Evolutionary conservation across 164 flowering plant species (phyloP).

Genomic region (Berberis thunbergii): DNA sequence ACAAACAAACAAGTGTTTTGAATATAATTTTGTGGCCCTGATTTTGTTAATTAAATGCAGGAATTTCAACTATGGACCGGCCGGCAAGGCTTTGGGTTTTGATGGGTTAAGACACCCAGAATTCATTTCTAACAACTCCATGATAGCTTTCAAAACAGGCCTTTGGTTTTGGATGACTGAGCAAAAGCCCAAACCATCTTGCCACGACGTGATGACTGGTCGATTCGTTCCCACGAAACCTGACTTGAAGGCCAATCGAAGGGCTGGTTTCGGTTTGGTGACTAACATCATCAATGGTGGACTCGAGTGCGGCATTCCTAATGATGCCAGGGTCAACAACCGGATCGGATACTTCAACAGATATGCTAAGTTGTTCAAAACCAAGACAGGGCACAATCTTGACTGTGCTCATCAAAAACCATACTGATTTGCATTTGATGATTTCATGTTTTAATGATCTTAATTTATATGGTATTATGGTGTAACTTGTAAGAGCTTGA

Average conservation of each 20-base stretch:
- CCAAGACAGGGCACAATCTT: slow-evolving; percentile 38
- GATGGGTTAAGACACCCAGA: slow-evolving; percentile 60
- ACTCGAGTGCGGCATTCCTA: slow-evolving; percentile 39
- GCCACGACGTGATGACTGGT: slow-evolving; percentile 65
- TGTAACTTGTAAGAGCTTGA: too few species aligned
- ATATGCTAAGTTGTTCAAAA: slow-evolving; percentile 36
- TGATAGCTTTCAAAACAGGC: slow-evolving; percentile 51
- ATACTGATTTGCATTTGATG: too few species aligned
- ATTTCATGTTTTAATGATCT: too few species aligned
- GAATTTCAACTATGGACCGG: slow-evolving; percentile 79
- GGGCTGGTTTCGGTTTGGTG: slow-evolving; percentile 47
- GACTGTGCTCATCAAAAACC: slow-evolving; percentile 47
- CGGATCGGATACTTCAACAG: slow-evolving; percentile 46
- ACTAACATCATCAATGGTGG: slow-evolving; percentile 68
- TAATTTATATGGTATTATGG: too few species aligned
- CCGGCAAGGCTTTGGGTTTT: slow-evolving; percentile 57
- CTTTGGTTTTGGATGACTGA: slow-evolving; percentile 85
- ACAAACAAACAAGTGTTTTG: too few species aligned
- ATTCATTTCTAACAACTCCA: slow-evolving; percentile 39
- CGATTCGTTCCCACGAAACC: slow-evolving; percentile 27
- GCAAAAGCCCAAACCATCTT: slow-evolving; percentile 55
- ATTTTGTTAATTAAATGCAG: slow-evolving; percentile 18
- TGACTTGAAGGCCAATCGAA: slow-evolving; percentile 50
- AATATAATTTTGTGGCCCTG: too few species aligned
- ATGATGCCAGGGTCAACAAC: slow-evolving; percentile 35